These are phyloP conservation scores for Phytophthora hibernalis DNA, from an alignment of 352 stramenopile species.

Conservation along the genomic window DNA sequence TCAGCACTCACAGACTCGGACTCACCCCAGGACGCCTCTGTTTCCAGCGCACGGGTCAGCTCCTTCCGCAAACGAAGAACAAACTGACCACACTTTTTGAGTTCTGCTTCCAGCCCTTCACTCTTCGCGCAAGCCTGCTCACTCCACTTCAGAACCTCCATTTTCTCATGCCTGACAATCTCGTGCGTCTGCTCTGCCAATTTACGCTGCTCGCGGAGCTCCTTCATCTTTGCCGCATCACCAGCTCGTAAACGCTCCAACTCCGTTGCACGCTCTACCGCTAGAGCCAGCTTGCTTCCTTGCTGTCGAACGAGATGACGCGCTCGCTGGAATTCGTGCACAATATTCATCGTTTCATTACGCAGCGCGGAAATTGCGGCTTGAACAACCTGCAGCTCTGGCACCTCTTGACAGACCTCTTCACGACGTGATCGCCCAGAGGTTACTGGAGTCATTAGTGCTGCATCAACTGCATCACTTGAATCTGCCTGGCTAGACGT, in stretches of 20 bases:
- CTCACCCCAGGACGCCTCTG: conserved; percentile 7
- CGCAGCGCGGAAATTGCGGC: conserved; percentile 52
- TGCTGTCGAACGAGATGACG: conserved; percentile 47
- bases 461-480: conserved; percentile 3
- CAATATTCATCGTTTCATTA: conserved; percentile 56
- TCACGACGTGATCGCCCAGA: conserved; percentile 9
- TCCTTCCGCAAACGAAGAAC: conserved; percentile 35
- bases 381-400: conserved; percentile 62
- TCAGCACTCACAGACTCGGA: conserved; percentile 9
- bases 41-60: conserved; percentile 26
- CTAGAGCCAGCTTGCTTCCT: conserved; percentile 39
- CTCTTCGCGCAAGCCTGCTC: conserved; percentile 63
- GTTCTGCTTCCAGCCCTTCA: conserved; percentile 47
- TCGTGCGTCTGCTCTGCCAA: conserved; percentile 67
- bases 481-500: conserved; percentile 1
- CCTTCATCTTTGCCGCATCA: conserved; percentile 45
- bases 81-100: conserved; percentile 38
- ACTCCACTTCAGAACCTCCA: conserved; percentile 69
- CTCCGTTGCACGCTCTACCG: conserved; percentile 39
- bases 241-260: conserved; percentile 52
- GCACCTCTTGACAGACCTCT: conserved; percentile 21
- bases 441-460: conserved; percentile 11
- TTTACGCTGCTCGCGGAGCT: conserved; percentile 49
- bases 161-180: conserved; percentile 68
- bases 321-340: conserved; percentile 56